Evolutionary conservation across 352 stramenopile species (phyloP), one percentile per base, ranked within the genome.

Genomic region (Achlya hypogyna): DNA sequence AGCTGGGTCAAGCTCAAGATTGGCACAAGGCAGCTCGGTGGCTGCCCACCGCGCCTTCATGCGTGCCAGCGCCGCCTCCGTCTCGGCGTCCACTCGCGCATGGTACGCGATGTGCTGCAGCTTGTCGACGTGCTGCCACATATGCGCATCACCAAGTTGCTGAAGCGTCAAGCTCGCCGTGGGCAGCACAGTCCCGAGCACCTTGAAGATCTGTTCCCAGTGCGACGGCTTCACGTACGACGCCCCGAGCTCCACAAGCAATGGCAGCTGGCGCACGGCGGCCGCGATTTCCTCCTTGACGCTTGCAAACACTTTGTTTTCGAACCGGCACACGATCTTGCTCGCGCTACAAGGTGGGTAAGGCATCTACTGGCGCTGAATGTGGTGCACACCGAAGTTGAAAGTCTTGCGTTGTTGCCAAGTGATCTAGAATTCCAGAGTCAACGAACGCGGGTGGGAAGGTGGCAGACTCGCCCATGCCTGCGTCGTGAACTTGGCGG

Each of bases 401-500:
- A 45, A 67, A 67, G 14, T 20, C 60, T 23, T 4, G 22, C 10
- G 51, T 67, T 12, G 40, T 53, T 10, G 28, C 47, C 25, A 58
- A 23, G 43, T 67, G 51, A 58, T n/a, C 49, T 56, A 56, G 20
- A 14, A 54, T 6, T 49, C 45, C 58, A 35, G 5, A 31, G 28
- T 52, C n/a, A 43, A 64, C 9, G 14, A 22, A 8, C 18, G 9
- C 22, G 14, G 22, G 31, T 20, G 12, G 22, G 28, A 6, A 62
- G 5, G 2, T 8, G 12, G 27, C 54, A 18, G 56, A 67, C 60
- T 67, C 25, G 34, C 5, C 82, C 82, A 90, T 20, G 79, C 75
- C 69, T 90, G 82, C 16, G 85, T 76, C 4, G 73, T 75, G 63
- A 90, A 88, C 51, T 88, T 81, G 0, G 75, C 77, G n/a, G 78